Conservation (phyloP, 495 filamentous ascomycete genomes). For the Articulospora tetracladia region DNA sequence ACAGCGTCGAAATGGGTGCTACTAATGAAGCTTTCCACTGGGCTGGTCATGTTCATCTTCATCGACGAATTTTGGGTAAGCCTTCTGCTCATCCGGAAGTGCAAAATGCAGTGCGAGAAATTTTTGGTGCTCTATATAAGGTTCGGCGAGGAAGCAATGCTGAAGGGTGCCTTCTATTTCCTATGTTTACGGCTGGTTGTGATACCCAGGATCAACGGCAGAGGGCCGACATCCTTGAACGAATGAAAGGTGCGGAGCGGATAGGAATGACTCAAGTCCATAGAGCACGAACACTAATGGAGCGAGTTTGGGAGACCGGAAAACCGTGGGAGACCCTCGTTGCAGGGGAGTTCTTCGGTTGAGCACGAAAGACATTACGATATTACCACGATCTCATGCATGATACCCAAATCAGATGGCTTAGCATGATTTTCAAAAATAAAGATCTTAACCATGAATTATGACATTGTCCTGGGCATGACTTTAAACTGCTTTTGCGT, state of each 20-base stretch:
- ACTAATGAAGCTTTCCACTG: constrained; percentile 79
- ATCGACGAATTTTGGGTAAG: constrained; percentile 65
- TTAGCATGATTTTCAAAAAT: neutral
- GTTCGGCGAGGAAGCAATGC: constrained; percentile 65
- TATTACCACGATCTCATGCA: neutral
- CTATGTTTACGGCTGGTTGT: constrained; percentile 82
- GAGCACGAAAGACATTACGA: constrained; percentile 3
- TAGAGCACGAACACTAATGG: constrained; percentile 59
- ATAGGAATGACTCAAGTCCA: constrained; percentile 68
- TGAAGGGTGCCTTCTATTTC: constrained; percentile 75
- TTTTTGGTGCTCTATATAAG: constrained; percentile 56
- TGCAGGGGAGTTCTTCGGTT: constrained; percentile 65
- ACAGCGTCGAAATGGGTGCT: constrained; percentile 65
- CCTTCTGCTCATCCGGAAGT: constrained; percentile 52
- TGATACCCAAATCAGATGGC: neutral
- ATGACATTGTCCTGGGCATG: constrained; percentile 27
- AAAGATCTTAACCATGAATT: neutral
- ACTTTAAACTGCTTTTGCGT: constrained; percentile 32
- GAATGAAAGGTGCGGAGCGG: constrained; percentile 67
- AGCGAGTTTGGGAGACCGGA: constrained; percentile 61
- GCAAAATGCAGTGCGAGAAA: constrained; percentile 58
- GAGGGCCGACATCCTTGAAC: constrained; percentile 56
- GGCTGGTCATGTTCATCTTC: constrained; percentile 74
- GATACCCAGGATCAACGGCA: constrained; percentile 56
- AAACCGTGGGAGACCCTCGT: constrained; percentile 61